Conservation (phyloP, 2,329 filamentous ascomycete genomes). For the Penicillium occitanis region DNA sequence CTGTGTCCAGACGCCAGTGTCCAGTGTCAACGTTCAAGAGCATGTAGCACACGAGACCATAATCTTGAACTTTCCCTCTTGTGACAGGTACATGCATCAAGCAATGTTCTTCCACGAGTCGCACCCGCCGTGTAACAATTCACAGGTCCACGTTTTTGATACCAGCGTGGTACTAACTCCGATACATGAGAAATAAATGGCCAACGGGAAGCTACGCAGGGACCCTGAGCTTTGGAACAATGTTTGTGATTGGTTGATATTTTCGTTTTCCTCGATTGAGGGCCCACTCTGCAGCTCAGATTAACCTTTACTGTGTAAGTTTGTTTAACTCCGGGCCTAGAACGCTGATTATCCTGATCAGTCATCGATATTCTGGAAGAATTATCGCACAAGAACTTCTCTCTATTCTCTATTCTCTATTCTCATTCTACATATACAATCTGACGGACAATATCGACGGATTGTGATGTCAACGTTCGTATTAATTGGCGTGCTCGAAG, state of each 20-base stretch:
- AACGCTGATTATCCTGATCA: neutral
- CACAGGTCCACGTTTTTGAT: slow-evolving; percentile 9
- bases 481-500: neutral
- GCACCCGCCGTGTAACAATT: neutral
- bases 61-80: neutral
- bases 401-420: neutral
- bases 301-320: neutral
- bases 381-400: neutral
- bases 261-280: neutral
- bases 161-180: neutral
- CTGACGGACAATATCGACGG: neutral
- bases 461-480: neutral
- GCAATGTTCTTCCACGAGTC: neutral
- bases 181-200: neutral
- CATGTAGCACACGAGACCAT: neutral
- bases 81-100: neutral
- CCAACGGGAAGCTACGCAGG: neutral
- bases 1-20: neutral
- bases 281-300: neutral
- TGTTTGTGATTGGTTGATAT: neutral
- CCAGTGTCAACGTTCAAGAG: neutral
- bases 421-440: no score
- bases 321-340: slow-evolving; percentile 6
- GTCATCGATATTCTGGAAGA: neutral
- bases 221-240: neutral